These are phyloP conservation scores for Haplographium delicatum DNA, from an alignment of 495 filamentous ascomycete species.

Conservation along the genomic window DNA sequence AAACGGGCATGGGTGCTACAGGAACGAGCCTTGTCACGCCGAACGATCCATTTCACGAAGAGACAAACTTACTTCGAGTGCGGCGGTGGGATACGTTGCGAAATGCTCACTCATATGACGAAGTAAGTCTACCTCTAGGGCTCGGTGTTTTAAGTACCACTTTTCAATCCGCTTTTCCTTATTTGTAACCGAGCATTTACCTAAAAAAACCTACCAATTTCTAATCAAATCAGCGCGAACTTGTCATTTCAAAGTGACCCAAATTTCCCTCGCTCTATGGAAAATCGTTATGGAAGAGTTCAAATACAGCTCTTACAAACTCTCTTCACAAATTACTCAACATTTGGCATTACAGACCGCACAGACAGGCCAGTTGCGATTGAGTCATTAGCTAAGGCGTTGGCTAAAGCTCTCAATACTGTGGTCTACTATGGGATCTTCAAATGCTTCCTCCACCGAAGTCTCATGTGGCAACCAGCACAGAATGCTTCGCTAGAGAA, in stretches of 20 bases:
- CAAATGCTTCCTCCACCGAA: neutral
- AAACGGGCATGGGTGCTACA: conserved; percentile 39
- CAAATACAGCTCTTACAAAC: neutral
- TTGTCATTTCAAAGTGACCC: neutral
- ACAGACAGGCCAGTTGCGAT: neutral
- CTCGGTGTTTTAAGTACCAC: no score
- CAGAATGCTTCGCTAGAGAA: neutral
- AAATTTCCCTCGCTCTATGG: neutral
- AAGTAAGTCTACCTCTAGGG: neutral
- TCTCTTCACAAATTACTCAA: neutral
- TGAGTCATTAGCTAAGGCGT: neutral
- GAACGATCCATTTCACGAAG: conserved; percentile 38
- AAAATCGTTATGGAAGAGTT: neutral
- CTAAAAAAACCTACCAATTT: neutral
- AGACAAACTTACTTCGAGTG: conserved; percentile 40
- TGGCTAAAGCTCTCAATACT: neutral
- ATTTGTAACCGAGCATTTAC: neutral
- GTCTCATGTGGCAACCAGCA: neutral
- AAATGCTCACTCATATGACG: neutral
- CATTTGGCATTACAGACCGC: neutral
- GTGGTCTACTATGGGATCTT: neutral
- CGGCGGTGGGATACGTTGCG: conserved; percentile 11
- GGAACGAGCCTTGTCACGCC: conserved; percentile 33
- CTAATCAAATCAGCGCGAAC: neutral
- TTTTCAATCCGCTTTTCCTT: no score